Evolutionary conservation across 2,329 filamentous ascomycete genomes (phyloP), one percentile per base, ranked within the genome.

Genomic region (Scortechinia acanthostroma): DNA sequence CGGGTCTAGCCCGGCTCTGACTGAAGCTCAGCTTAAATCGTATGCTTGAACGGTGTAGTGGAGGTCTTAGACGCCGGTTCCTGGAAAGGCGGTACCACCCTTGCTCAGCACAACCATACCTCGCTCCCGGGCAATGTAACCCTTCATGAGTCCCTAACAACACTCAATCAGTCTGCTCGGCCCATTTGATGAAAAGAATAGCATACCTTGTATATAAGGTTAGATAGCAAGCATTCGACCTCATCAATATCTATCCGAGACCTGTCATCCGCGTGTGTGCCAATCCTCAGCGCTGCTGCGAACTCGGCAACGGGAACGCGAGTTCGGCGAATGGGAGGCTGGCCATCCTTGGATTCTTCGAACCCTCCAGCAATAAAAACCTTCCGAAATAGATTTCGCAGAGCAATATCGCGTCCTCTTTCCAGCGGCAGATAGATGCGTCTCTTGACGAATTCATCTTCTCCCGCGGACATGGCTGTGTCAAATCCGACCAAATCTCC

Each of bases 371-470:
- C 80, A 17, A 97, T 61, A 59, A 93, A 97, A 2, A 97, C 91
- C 59, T 94, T 95, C 33, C 93, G 80, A 49, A 96, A 78, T 2
- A 98, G 72, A 59, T 98, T 98, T 46, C 93, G 86, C 50, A 98
- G 65, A 6, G 90, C 87, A 49, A 97, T 89, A 57, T 98, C 93
- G 43, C 93, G 85, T 13, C 89, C 88, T 37, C 93, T 80, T 60
- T 98, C 93, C 0, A 98, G 75, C 0, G 93, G 96, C 19, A 98
- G 77, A 63, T 97, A 98, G 53, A 98, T 95, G 40, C 91, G 86
- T 22, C 86, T 80, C 61, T 87, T 91, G 51, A 97, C 90, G 53
- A 97, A 95, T 53, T 93, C 88, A n/a, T 90, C 82, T 64, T 97
- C 91, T 21, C 87, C 86, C 4, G 83, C 79, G 43, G 83, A 76